phyloP scores from a whole-genome alignment of 2,329 filamentous ascomycete species.

The Fusarium sarcochroum region DNA sequence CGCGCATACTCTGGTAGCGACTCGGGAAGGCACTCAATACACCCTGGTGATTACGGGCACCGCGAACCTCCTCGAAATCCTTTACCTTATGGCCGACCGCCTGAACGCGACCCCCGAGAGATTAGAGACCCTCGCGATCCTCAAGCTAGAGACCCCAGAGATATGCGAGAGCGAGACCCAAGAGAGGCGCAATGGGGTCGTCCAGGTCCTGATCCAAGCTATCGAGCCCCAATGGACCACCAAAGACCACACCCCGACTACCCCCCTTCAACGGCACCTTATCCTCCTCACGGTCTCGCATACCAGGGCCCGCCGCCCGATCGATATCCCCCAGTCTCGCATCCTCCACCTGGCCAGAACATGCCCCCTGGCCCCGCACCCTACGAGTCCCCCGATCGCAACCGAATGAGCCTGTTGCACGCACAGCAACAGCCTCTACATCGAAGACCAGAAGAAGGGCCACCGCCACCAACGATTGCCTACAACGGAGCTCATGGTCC shows the following conservation, averaged over 20 bases:
- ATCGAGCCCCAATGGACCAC: slow-evolving; percentile 57
- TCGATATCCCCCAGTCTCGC: slow-evolving; percentile 54
- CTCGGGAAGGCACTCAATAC: slow-evolving; percentile 58
- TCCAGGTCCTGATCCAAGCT: slow-evolving; percentile 51
- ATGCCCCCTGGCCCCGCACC: slow-evolving; percentile 49
- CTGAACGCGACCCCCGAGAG: slow-evolving; percentile 58
- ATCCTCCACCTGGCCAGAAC: slow-evolving; percentile 53
- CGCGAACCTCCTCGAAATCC: slow-evolving; percentile 61
- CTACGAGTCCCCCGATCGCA: slow-evolving; percentile 67
- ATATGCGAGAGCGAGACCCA: slow-evolving; percentile 54
- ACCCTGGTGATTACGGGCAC: slow-evolving; percentile 57
- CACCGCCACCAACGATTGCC: slow-evolving; percentile 64
- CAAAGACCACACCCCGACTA: slow-evolving; percentile 64
- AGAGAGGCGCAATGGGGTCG: slow-evolving; percentile 55
- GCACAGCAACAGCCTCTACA: slow-evolving; percentile 56
- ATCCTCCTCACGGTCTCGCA: slow-evolving; percentile 50
- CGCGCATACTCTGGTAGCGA: slow-evolving; percentile 66
- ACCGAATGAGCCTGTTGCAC: slow-evolving; percentile 57
- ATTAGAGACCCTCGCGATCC: slow-evolving; percentile 58
- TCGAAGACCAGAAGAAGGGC: slow-evolving; percentile 64
- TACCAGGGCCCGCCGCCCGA: slow-evolving; percentile 53
- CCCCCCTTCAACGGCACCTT: slow-evolving; percentile 59
- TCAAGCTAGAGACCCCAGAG: slow-evolving; percentile 55
- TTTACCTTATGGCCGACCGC: slow-evolving; percentile 60
- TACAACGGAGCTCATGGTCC: slow-evolving; percentile 62